phyloP scores from a whole-genome alignment of 768 basidiomycete genomes.

The Suillus brevipes region DNA sequence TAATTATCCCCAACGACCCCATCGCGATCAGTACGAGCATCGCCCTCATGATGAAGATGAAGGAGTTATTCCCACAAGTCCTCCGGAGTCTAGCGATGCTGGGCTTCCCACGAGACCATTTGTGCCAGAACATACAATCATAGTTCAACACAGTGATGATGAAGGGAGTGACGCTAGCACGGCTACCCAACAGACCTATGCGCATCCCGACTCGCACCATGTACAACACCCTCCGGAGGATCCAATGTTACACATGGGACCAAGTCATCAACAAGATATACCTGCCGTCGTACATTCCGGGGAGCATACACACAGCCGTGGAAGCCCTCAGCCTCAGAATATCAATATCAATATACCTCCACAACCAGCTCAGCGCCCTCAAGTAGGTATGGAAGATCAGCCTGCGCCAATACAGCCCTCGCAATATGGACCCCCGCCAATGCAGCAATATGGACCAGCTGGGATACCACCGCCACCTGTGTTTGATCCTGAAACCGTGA shows the following conservation, averaged over 20 bases:
- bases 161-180: background rate
- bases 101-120: background rate
- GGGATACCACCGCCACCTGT: conserved; percentile 6
- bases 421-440: background rate
- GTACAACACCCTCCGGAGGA: background rate
- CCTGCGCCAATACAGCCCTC: background rate
- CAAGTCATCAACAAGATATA: background rate
- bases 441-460: background rate
- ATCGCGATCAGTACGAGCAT: conserved; percentile 12
- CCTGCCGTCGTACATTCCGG: conserved; percentile 19
- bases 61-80: conserved; percentile 18
- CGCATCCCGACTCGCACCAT: background rate
- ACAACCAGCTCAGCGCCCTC: background rate
- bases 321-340: conserved; percentile 11
- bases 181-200: background rate
- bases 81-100: background rate
- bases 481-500: conserved; percentile 6
- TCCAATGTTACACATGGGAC: background rate
- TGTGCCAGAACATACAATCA: conserved; percentile 13
- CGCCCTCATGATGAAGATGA: conserved; percentile 18
- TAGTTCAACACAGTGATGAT: background rate
- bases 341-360: conserved; percentile 15
- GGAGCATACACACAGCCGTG: background rate
- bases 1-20: conserved; percentile 6
- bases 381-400: background rate